Evolutionary conservation across 176 grass and related monocot species (phyloP), one percentile per base, ranked within the genome.

Genomic region (Elymus sibiricus): DNA sequence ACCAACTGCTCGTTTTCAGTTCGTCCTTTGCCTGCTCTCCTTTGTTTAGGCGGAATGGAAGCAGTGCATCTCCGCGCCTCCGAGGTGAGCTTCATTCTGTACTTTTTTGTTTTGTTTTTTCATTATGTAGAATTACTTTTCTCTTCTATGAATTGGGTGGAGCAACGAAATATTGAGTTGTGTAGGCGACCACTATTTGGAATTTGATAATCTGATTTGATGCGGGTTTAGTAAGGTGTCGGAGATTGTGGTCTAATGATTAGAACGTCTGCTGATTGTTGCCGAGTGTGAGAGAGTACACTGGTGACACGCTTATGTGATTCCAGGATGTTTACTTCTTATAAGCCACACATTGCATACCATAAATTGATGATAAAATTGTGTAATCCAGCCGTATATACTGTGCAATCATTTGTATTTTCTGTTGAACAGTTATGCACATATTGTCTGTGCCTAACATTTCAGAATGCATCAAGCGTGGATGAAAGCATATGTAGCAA

Each of bases 81-180:
- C 70, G 69, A 81, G 87, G 91, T 92, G 81, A 87, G 76, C n/a
- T 49, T 59, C 43, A 71, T 24, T 38, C 43, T 28, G 2, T 38
- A 0, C 22, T 3, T 71, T 15, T 65, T 6, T 5, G 13, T 26
- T 27, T 59, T 37, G 32, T 51, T 47, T 81, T 63, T 14, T 29
- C 24, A 1, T 7, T 22, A 37, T 77, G 11, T 77, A 19, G 3
- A 53, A 11, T 44, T 31, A 6, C 51, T 44, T 5, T 10, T 32
- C n/a, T 6, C 10, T 6, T 65, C 24, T 17, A 53, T 17, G 8
- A 72, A 39, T 31, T 4, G 28, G 37, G 10, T 76, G 53, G 83
- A 60, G 22, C 22, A 15, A 60, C n/a, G 21, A 29, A 79, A 84
- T 26, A 26, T 53, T 44, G 14, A 67, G 58, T 43, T 34, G 44